Conservation (phyloP, 2,329 filamentous ascomycete species). For the Xylaria digitata region DNA sequence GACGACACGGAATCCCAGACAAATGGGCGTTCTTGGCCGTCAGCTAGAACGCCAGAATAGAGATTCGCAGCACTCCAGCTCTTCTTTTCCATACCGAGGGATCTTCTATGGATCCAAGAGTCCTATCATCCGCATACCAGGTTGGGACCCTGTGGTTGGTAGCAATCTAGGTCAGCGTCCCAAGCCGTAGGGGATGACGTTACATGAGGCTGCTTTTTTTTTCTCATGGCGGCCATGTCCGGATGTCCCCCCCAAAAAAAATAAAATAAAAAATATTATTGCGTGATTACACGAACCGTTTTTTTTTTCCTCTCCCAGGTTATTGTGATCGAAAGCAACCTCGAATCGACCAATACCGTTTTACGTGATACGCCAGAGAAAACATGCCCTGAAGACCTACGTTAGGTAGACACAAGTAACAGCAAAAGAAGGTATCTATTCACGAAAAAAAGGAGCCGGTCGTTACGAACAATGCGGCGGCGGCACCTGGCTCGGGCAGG, state of each 20-base stretch:
- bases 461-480: not conserved
- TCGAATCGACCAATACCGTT: not conserved
- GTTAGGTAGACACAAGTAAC: conserved; percentile 9
- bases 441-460: conserved; percentile 1
- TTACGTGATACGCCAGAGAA: not conserved
- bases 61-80: conserved; percentile 3
- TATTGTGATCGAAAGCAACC: conserved; percentile 1
- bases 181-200: conserved; percentile 22
- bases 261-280: not conserved
- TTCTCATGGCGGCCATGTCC: conserved; percentile 29
- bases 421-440: not conserved
- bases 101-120: conserved; percentile 10
- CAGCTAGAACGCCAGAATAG: conserved; percentile 27
- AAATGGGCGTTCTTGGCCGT: conserved; percentile 32
- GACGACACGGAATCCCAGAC: not conserved
- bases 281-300: conserved; percentile 10
- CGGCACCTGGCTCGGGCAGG: not conserved
- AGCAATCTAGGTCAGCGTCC: conserved; percentile 10
- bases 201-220: conserved; percentile 34
- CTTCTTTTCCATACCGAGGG: conserved; percentile 16
- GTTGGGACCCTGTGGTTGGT: conserved; percentile 2
- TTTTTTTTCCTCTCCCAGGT: not conserved
- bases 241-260: not conserved
- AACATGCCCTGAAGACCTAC: conserved; percentile 17
- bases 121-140: conserved; percentile 13